Base-by-base conservation (phyloP, 495 filamentous ascomycete genomes). In the Annulohypoxylon stygium region DNA sequence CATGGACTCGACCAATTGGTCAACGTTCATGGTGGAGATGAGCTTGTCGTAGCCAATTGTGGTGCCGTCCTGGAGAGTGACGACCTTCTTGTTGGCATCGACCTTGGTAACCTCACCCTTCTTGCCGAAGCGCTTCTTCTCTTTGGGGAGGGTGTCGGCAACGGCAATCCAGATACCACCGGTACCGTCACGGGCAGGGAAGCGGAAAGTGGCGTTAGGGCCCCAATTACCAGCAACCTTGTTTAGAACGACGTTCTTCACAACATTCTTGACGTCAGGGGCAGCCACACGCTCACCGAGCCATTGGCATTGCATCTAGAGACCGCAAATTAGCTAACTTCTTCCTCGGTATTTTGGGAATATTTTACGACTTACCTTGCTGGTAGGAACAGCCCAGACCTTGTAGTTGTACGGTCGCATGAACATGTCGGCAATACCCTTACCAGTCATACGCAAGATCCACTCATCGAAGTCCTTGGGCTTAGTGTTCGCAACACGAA, bases 361-460 rank as follows among this genome's bases (percentile, higher is more conserved):
- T 16, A 37, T 18, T 47, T n/a, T 7, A 18, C 63, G 23, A 58
- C 85, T 70, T 88, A 98, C 96, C 92, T 97, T 97, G 67, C 92
- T 97, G 26, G 97, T 98, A 43, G 97, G 96, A 77, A 98, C 95
- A 66, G 96, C 97, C 96, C 96, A 99, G 79, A 98, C 96, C 86
- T 99, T 99, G 90, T 90, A 98, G 89, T 99, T 99, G 89, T 99
- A 99, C 51, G 96, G 96, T 76, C 97, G 86, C 96, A 99, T 99
- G 90, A 99, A 99, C 62, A 95, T 85, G 82, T 99, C 90, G 67
- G 96, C 96, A 72, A 99, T 87, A 74, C 97, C 96, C 73, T 84
- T 83, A 77, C 96, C 96, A 88, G 93, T 95, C 85, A 90, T 97
- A 65, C 95, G 90, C 70, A 98, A 81, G 78, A 99, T 98, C 96